These are phyloP conservation scores for Sanghuangporus baumii DNA, from an alignment of 1,284 basidiomycete species.

Conservation along the genomic window DNA sequence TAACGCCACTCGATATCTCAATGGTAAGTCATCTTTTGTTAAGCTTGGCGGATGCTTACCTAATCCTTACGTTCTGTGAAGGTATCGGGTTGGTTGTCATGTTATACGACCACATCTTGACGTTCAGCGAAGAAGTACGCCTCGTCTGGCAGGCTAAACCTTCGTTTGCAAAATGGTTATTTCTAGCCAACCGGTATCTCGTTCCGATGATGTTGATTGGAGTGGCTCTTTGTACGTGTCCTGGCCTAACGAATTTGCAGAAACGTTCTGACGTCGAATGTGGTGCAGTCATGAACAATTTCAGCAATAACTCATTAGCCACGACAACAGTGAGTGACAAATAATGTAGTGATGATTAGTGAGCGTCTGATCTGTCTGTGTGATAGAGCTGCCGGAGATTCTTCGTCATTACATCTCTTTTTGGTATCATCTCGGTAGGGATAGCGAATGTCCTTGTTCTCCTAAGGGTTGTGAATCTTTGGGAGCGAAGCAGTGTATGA, in stretches of 20 bases:
- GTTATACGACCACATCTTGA: slow-evolving; percentile 25
- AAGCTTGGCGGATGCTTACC: neutral
- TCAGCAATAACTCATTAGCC: neutral
- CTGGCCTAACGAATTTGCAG: neutral
- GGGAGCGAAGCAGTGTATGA: slow-evolving; percentile 16
- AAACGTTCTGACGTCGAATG: neutral
- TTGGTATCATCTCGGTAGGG: slow-evolving; percentile 14
- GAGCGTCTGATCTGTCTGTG: neutral
- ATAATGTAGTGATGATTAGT: neutral
- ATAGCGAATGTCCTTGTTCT: slow-evolving; percentile 16
- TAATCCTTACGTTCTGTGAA: slow-evolving; percentile 5
- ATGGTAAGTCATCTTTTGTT: neutral
- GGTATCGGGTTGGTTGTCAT: slow-evolving; percentile 21
- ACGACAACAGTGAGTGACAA: neutral
- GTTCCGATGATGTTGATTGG: neutral
- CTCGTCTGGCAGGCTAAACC: slow-evolving; percentile 21
- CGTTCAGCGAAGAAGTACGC: slow-evolving; percentile 23
- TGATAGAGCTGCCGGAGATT: slow-evolving; percentile 9
- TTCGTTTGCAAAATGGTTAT: slow-evolving; percentile 19
- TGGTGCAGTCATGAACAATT: slow-evolving; percentile 5
- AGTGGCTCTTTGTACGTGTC: slow-evolving; percentile 9
- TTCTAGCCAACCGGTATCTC: slow-evolving; percentile 22
- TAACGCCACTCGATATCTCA: slow-evolving; percentile 15
- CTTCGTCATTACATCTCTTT: slow-evolving; percentile 1
- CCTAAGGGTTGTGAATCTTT: slow-evolving; percentile 14